Conservation (phyloP, 768 basidiomycete species). For the Termitomyces sp. region DNA sequence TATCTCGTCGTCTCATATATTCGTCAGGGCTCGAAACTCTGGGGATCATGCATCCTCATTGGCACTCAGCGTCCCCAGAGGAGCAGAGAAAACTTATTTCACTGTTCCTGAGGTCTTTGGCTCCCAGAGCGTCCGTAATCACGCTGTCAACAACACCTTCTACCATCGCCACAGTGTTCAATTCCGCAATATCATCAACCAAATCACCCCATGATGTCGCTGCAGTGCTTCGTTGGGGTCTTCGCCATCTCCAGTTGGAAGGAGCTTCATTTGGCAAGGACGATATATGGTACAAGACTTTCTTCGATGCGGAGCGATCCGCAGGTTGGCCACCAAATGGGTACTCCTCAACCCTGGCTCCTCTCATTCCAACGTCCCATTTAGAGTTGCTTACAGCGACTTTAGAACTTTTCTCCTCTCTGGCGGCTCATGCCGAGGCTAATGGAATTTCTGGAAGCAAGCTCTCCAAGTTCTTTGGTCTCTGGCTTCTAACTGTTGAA, state of each 20-base stretch:
- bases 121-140: constrained; percentile 37
- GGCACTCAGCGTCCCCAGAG: constrained; percentile 69
- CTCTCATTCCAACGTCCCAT: constrained; percentile 55
- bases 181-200: constrained; percentile 58
- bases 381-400: constrained; percentile 51
- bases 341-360: constrained; percentile 57
- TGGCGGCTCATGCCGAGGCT: constrained; percentile 67
- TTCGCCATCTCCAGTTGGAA: constrained; percentile 68
- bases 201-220: constrained; percentile 75
- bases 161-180: constrained; percentile 47
- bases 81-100: constrained; percentile 68
- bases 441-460: constrained; percentile 78
- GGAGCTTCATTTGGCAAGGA: constrained; percentile 55
- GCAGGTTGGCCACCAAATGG: constrained; percentile 58
- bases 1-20: constrained; percentile 9
- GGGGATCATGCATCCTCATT: constrained; percentile 83
- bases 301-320: constrained; percentile 54
- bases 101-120: constrained; percentile 64
- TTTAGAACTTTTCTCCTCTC: constrained; percentile 59
- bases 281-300: constrained; percentile 64
- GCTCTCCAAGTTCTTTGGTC: constrained; percentile 64
- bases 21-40: constrained; percentile 69
- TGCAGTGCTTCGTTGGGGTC: constrained; percentile 75
- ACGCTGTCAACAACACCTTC: constrained; percentile 48
- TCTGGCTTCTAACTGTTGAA: constrained; percentile 61